These are phyloP conservation scores for Tylopilus orsonianus DNA, from an alignment of 1,284 basidiomycete genomes.

Conservation along the genomic window DNA sequence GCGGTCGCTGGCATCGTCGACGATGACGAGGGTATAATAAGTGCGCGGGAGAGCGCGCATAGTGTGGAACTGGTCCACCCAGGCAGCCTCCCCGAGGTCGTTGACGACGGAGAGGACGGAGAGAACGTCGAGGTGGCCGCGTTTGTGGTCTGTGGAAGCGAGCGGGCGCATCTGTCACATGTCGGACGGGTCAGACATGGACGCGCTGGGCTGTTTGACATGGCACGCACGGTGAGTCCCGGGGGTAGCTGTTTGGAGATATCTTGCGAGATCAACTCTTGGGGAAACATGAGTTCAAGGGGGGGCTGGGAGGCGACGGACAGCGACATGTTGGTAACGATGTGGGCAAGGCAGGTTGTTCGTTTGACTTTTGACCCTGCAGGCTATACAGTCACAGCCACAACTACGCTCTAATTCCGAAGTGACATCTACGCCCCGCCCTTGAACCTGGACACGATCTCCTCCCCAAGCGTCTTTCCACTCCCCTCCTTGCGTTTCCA, in stretches of 20 bases:
- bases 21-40: conserved; percentile 86
- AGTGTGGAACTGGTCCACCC: conserved; percentile 65
- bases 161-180: conserved; percentile 79
- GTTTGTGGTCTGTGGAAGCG: conserved; percentile 79
- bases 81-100: conserved; percentile 72
- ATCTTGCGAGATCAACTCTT: conserved; percentile 62
- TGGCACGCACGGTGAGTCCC: conserved; percentile 39
- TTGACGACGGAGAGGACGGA: conserved; percentile 77
- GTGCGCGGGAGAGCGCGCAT: conserved; percentile 56
- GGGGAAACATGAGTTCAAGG: conserved; percentile 76
- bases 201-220: too few species aligned
- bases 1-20: conserved; percentile 71
- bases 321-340: background rate
- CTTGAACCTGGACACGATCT: conserved; percentile 25
- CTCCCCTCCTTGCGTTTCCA: conserved; percentile 27
- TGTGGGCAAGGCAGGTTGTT: too few species aligned
- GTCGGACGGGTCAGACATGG: too few species aligned
- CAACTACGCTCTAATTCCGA: too few species aligned
- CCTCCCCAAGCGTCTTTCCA: conserved; percentile 21
- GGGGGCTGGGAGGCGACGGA: conserved; percentile 36
- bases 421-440: background rate
- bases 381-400: too few species aligned
- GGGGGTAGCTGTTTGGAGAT: conserved; percentile 56
- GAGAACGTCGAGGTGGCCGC: conserved; percentile 85
- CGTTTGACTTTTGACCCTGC: too few species aligned